phyloP scores from a whole-genome alignment of 1,284 basidiomycete genomes.

The Ustilago cynodontis region DNA sequence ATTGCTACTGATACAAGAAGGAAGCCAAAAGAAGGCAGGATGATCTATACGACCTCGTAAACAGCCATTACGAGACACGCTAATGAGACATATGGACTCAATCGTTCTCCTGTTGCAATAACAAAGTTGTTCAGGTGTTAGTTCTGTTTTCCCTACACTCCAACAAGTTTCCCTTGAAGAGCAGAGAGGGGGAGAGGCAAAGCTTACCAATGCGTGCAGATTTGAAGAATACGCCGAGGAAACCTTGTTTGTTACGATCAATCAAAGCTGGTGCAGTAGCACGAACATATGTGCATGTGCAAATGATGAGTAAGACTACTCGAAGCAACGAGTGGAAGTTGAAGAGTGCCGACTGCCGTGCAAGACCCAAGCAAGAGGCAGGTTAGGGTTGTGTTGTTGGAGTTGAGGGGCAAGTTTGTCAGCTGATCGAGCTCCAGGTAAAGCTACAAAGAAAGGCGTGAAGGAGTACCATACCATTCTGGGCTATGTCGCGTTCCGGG shows the following conservation, averaged over 20 bases:
- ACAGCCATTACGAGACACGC: slow-evolving; percentile 68
- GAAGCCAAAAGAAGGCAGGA: background rate
- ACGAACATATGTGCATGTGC: slow-evolving; percentile 96
- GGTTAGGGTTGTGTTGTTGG: background rate
- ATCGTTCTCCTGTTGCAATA: slow-evolving; percentile 59
- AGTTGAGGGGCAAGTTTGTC: slow-evolving; percentile 9
- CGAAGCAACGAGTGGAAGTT: slow-evolving; percentile 96
- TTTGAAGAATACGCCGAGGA: slow-evolving; percentile 68
- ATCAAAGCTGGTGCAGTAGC: slow-evolving; percentile 88
- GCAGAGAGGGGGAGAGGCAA: background rate
- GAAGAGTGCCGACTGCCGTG: slow-evolving; percentile 88
- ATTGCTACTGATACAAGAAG: slow-evolving; percentile 14
- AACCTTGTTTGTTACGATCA: slow-evolving; percentile 91
- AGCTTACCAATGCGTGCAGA: slow-evolving; percentile 65
- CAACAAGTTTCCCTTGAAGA: background rate
- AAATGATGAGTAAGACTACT: slow-evolving; percentile 91
- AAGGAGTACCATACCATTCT: background rate
- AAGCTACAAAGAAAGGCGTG: too few relatives aligned
- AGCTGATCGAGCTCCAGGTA: background rate
- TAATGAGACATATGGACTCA: slow-evolving; percentile 68
- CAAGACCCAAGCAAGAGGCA: background rate
- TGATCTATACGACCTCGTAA: slow-evolving; percentile 54
- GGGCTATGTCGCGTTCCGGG: background rate
- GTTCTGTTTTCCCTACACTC: background rate
- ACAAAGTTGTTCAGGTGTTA: background rate